Evolutionary conservation across 129 eudicot genomes (phyloP), one percentile per base, ranked within the genome.

Genomic region (Ambrosia trifida): DNA sequence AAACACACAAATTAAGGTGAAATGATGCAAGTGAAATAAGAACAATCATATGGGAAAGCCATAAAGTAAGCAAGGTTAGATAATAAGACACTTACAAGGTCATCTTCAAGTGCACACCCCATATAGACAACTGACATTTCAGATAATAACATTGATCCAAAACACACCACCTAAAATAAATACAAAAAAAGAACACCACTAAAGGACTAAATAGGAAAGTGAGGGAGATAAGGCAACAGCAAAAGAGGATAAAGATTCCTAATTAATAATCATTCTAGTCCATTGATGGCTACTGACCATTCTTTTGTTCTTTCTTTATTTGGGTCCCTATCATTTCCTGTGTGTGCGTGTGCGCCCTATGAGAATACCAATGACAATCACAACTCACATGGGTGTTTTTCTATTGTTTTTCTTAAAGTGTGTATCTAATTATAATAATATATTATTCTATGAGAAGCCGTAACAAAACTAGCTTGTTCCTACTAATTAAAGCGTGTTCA

Each of bases 241-340:
- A 60, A 83, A 79, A 72, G 87, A 54, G 76, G 70, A 66, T 20
- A 69, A 68, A 72, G 84, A 72, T 80, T 68, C 87, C 65, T 64
- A 64, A 41, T 68, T 64, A 63, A 41, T 68, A 30, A 81, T 73
- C 49, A 80, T 64, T 75, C 54, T 46, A 54, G 67, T 66, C 60
- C 70, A 54, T 66, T 76, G 76, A 17, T 71, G n/a, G 64, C 46
- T 47, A 66, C 74, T 35, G 69, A 66, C 81, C 73, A 64, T 58
- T 80, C 78, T 80, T 77, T 41, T 66, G 43, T 72, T 72, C 74
- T 84, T 71, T 78, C 79, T 78, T 68, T 68, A 74, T 63, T 76
- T 74, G 85, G 85, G 88, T 74, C 87, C 66, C 88, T 74, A 1
- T 75, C 82, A 43, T 30, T 65, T 64, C 31, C 76, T 58, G 28